Evolutionary conservation across 148 eudicot genomes (phyloP).

Genomic region (Dysphania ambrosioides): DNA sequence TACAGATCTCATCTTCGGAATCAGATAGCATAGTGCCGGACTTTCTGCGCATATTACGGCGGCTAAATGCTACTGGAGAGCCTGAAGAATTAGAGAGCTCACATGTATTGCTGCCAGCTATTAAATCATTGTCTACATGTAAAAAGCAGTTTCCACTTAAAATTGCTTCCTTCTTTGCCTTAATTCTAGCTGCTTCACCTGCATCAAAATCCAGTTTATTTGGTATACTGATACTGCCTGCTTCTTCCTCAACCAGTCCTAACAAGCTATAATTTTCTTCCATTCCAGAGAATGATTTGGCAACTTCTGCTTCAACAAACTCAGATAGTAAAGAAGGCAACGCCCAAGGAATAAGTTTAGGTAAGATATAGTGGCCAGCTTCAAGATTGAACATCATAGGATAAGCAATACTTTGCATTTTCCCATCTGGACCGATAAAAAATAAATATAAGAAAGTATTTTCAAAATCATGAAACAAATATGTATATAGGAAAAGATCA

Average conservation of each 20-base stretch:
- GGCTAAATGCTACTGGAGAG: conserved; percentile 60
- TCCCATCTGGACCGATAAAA: conserved; percentile 40
- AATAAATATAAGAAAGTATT: conserved; percentile 7
- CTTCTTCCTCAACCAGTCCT: conserved; percentile 43
- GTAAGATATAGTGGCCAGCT: conserved; percentile 61
- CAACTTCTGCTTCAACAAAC: conserved; percentile 66
- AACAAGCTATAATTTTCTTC: conserved; percentile 41
- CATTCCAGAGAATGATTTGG: conserved; percentile 41
- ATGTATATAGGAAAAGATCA: too few relatives aligned
- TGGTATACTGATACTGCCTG: conserved; percentile 15
- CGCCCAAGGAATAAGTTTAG: conserved; percentile 63
- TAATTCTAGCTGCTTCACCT: conserved; percentile 35
- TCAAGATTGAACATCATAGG: conserved; percentile 59
- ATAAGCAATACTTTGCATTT: conserved; percentile 30
- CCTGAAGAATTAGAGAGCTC: conserved; percentile 48
- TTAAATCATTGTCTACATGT: conserved; percentile 40
- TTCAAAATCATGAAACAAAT: too few relatives aligned
- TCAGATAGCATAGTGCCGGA: conserved; percentile 52
- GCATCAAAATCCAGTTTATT: conserved; percentile 22
- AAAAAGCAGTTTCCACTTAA: conserved; percentile 42
- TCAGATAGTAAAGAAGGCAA: conserved; percentile 67
- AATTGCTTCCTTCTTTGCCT: conserved; percentile 76
- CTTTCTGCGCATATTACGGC: conserved; percentile 52
- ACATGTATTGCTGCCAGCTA: conserved; percentile 30
- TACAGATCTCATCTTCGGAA: conserved; percentile 56